Conservation (phyloP, 176 grass and related monocot species). For the Otatea glauca region DNA sequence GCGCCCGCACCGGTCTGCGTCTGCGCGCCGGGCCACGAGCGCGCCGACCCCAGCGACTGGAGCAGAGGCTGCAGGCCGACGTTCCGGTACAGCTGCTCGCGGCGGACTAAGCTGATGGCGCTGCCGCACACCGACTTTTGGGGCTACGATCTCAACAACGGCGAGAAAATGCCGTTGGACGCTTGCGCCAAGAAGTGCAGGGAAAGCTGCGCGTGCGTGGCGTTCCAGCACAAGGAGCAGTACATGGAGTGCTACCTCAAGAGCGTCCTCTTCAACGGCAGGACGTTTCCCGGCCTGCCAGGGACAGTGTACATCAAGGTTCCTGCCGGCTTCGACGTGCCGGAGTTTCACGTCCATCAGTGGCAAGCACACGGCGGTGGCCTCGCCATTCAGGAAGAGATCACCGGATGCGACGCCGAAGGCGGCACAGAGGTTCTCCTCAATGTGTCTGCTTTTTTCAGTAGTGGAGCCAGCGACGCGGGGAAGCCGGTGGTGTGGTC, state of each 20-base stretch:
- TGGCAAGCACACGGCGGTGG: conserved; percentile 17
- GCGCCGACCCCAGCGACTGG: conserved; percentile 40
- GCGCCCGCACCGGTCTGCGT: conserved; percentile 24
- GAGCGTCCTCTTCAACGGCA: conserved; percentile 63
- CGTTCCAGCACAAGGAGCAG: conserved; percentile 51
- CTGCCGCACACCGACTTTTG: conserved; percentile 64
- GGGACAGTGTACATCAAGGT: conserved; percentile 64
- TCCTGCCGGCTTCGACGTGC: conserved; percentile 29
- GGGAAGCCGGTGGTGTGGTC: conserved; percentile 31
- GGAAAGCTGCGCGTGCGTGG: conserved; percentile 40
- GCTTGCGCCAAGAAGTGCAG: conserved; percentile 37
- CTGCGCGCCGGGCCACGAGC: conserved; percentile 50
- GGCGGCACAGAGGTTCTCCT: too few species aligned
- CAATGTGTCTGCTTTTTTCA: not conserved
- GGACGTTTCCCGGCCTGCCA: conserved; percentile 39
- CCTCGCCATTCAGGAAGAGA: not conserved
- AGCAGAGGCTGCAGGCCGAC: conserved; percentile 38
- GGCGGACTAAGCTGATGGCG: conserved; percentile 30
- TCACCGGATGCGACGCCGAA: not conserved
- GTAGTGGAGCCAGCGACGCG: not conserved
- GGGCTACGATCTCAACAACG: conserved; percentile 59
- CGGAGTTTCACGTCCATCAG: conserved; percentile 34
- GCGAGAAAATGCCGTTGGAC: conserved; percentile 9
- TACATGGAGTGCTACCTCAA: conserved; percentile 51
- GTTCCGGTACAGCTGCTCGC: conserved; percentile 21